phyloP scores from a whole-genome alignment of 2,329 filamentous ascomycete species.

The Aquanectria penicillioides region DNA sequence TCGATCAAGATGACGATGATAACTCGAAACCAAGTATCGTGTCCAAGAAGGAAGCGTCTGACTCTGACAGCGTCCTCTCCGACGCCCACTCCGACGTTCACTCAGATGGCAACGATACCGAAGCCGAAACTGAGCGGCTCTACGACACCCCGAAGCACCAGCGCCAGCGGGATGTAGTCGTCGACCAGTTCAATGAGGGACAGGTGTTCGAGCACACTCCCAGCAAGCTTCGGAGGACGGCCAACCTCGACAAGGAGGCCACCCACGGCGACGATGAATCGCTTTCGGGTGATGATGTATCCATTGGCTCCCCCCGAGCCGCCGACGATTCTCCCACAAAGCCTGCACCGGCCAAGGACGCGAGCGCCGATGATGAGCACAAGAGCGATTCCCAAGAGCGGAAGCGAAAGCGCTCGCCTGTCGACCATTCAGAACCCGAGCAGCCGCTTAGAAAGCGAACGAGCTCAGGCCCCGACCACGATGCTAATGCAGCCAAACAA shows the following conservation, averaged over 20 bases:
- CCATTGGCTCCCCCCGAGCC: conserved; percentile 51
- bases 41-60: conserved; percentile 46
- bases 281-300: conserved; percentile 53
- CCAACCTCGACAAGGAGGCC: conserved; percentile 47
- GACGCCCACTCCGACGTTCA: conserved; percentile 57
- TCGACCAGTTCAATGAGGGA: conserved; percentile 64
- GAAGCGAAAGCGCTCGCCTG: conserved; percentile 62
- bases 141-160: conserved; percentile 84
- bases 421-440: conserved; percentile 57
- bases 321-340: conserved; percentile 52
- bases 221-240: conserved; percentile 75
- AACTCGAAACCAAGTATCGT: conserved; percentile 41
- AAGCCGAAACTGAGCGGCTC: conserved; percentile 93
- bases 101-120: conserved; percentile 70
- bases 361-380: conserved; percentile 43
- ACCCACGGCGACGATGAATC: conserved; percentile 53
- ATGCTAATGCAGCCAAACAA: conserved; percentile 43
- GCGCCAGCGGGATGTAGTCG: conserved; percentile 69
- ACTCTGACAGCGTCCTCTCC: conserved; percentile 66
- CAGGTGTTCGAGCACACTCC: conserved; percentile 73
- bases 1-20: conserved; percentile 51
- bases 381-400: conserved; percentile 50
- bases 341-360: conserved; percentile 38
- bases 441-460: conserved; percentile 64
- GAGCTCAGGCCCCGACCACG: conserved; percentile 56